Evolutionary conservation across 2,329 filamentous ascomycete species (phyloP).

Genomic region (Claviceps sp.): DNA sequence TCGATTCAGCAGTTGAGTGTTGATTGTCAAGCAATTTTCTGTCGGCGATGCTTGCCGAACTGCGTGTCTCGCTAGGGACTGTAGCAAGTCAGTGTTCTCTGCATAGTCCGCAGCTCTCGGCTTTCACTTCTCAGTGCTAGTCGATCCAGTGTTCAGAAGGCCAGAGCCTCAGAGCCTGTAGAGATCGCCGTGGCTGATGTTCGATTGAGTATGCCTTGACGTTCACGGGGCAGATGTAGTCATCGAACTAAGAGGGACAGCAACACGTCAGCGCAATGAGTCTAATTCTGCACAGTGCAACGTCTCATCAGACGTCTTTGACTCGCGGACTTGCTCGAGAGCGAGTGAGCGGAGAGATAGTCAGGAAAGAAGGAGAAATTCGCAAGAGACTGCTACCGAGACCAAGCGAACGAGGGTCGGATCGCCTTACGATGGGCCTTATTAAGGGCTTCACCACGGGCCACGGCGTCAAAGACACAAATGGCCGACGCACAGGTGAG

Average conservation of each 20-base stretch:
- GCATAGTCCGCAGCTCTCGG: conserved; percentile 10
- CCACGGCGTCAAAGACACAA: conserved; percentile 36
- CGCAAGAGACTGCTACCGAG: conserved; percentile 37
- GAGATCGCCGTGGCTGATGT: conserved; percentile 17
- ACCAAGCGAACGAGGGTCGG: conserved; percentile 34
- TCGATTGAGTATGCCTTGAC: conserved; percentile 34
- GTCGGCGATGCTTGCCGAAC: conserved; percentile 32
- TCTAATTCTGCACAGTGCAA: conserved; percentile 21
- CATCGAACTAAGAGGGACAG: conserved; percentile 35
- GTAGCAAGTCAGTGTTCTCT: conserved; percentile 21
- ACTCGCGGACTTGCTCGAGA: neutral
- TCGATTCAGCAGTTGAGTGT: neutral
- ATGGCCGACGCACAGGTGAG: conserved; percentile 31
- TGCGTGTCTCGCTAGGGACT: conserved; percentile 32
- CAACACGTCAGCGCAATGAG: conserved; percentile 27
- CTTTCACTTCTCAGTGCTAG: conserved; percentile 6
- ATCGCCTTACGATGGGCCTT: conserved; percentile 28
- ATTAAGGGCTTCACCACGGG: conserved; percentile 29
- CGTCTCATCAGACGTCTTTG: neutral
- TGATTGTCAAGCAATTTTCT: conserved; percentile 14
- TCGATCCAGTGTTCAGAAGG: conserved; percentile 10
- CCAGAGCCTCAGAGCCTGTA: conserved; percentile 9
- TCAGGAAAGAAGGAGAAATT: conserved; percentile 13
- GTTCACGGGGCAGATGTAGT: conserved; percentile 36
- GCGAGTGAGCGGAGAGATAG: neutral